Evolutionary conservation across 2,329 filamentous ascomycete genomes (phyloP).

Genomic region (Fusarium phyllophilum): DNA sequence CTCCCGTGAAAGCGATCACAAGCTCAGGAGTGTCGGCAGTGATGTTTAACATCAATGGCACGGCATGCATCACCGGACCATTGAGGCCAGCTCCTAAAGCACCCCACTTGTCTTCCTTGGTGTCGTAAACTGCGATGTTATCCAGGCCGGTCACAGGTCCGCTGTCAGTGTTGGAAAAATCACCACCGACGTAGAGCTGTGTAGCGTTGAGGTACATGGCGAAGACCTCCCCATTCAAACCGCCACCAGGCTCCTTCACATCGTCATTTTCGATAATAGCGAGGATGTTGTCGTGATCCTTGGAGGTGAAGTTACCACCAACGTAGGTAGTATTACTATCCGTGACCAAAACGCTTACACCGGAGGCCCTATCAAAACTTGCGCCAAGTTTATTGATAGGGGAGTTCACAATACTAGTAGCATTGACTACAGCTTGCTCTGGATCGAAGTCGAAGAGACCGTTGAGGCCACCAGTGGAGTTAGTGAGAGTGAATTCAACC

Average conservation of each 20-base stretch:
- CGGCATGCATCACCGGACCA: constrained; percentile 78
- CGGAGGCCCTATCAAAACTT: constrained; percentile 73
- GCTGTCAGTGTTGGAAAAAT: constrained; percentile 79
- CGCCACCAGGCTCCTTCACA: constrained; percentile 71
- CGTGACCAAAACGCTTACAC: constrained; percentile 74
- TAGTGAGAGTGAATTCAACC: constrained; percentile 79
- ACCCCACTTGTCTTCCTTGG: constrained; percentile 74
- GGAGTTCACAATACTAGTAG: constrained; percentile 74
- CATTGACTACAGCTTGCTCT: constrained; percentile 59
- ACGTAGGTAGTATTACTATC: constrained; percentile 75
- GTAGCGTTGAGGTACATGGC: constrained; percentile 74
- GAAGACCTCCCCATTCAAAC: constrained; percentile 82
- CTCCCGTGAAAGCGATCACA: constrained; percentile 82
- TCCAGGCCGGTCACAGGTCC: constrained; percentile 72
- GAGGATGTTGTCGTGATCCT: constrained; percentile 78
- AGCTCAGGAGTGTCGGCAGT: constrained; percentile 74
- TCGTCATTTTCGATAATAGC: constrained; percentile 73
- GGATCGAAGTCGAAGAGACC: constrained; percentile 92
- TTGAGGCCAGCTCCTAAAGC: constrained; percentile 87
- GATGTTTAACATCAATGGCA: constrained; percentile 82
- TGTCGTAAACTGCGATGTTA: constrained; percentile 81
- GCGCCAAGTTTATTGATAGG: constrained; percentile 80
- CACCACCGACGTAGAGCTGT: constrained; percentile 82
- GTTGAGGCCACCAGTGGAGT: constrained; percentile 83
- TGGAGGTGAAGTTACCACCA: constrained; percentile 84